Evolutionary conservation across 176 grass and related monocot species (phyloP).

Genomic region (Phoenix roebelenii): DNA sequence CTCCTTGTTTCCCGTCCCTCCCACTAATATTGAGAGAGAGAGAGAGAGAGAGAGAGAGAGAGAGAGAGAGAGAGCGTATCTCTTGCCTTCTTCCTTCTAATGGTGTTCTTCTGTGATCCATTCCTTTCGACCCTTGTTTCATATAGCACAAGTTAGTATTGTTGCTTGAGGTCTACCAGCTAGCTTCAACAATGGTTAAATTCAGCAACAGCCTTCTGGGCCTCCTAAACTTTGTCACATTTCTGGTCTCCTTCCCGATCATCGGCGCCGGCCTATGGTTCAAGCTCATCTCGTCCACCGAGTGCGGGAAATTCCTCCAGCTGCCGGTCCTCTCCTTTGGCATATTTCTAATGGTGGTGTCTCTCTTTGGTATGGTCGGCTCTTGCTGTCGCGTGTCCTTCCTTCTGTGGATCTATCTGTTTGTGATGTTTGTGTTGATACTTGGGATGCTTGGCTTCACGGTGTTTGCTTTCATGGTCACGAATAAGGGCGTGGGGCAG

Average conservation of each 20-base stretch:
- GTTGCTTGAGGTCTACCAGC: no score
- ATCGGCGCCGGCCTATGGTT: constrained; percentile 34
- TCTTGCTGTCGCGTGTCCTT: constrained; percentile 38
- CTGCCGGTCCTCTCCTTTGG: constrained; percentile 36
- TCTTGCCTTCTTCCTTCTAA: no score
- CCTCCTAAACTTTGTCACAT: constrained; percentile 31
- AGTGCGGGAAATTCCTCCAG: constrained; percentile 44
- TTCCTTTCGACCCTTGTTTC: no score
- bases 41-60: no score
- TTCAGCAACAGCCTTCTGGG: constrained; percentile 46
- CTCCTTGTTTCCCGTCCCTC: no score
- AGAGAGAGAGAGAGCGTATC: no score
- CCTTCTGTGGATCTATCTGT: constrained; percentile 51
- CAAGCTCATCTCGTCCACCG: constrained; percentile 17
- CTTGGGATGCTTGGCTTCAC: constrained; percentile 50
- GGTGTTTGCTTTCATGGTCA: constrained; percentile 40
- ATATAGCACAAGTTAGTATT: no score
- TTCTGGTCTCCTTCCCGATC: constrained; percentile 36
- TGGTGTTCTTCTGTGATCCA: no score
- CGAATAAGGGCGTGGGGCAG: constrained; percentile 38
- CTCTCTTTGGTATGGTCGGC: constrained; percentile 40
- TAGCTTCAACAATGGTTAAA: constrained; percentile 27
- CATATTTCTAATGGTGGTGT: constrained; percentile 36
- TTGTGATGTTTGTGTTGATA: constrained; percentile 40
- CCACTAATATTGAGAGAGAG: no score